Evolutionary conservation across 768 basidiomycete genomes (phyloP).

Genomic region (Phlegmacium glaucopus): DNA sequence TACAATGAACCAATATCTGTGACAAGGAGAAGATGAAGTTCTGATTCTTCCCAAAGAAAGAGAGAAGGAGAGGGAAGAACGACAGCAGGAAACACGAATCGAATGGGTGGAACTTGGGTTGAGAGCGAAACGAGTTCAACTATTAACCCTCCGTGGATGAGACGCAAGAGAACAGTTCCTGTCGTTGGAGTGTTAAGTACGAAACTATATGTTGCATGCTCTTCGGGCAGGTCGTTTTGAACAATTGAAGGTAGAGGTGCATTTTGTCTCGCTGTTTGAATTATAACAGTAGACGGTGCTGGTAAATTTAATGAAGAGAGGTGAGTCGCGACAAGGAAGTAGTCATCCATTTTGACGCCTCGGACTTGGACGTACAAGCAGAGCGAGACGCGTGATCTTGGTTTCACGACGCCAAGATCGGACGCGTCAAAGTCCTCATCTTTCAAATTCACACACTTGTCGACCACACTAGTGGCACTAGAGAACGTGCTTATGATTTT

Average conservation of each 20-base stretch:
- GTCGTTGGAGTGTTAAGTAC: slow-evolving; percentile 52
- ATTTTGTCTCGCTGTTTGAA: slow-evolving; percentile 60
- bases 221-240: slow-evolving; percentile 46
- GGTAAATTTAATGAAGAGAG: slow-evolving; percentile 62
- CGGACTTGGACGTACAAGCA: slow-evolving; percentile 4
- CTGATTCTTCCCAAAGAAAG: slow-evolving; percentile 47
- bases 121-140: slow-evolving; percentile 78
- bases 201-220: slow-evolving; percentile 71
- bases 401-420: not conserved
- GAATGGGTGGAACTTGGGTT: slow-evolving; percentile 59
- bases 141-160: slow-evolving; percentile 70
- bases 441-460: slow-evolving; percentile 18
- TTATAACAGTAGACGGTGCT: slow-evolving; percentile 45
- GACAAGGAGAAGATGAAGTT: slow-evolving; percentile 70
- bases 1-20: slow-evolving; percentile 70
- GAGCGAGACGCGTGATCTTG: slow-evolving; percentile 4
- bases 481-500: no score
- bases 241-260: slow-evolving; percentile 43
- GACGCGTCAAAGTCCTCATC: not conserved
- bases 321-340: slow-evolving; percentile 55
- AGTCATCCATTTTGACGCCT: slow-evolving; percentile 26
- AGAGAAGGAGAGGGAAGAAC: slow-evolving; percentile 65
- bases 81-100: slow-evolving; percentile 73
- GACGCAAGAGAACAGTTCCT: slow-evolving; percentile 68
- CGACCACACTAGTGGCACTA: not conserved